Conservation (phyloP, 2,329 filamentous ascomycete genomes). For the Penicillium fuscoglaucum region DNA sequence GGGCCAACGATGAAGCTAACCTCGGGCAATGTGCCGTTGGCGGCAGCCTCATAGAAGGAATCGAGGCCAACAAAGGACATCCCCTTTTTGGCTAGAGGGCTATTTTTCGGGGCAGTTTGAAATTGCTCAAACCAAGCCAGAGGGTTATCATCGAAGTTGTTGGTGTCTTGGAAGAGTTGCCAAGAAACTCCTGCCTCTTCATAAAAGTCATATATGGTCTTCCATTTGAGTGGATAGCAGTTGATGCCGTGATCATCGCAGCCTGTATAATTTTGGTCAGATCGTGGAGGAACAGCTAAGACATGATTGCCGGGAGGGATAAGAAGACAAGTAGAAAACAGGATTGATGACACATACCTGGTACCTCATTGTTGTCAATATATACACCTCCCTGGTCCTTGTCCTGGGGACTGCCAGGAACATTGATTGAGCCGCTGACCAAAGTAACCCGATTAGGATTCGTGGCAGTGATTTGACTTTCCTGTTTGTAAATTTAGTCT, state of each 20-base stretch:
- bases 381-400: constrained; percentile 49
- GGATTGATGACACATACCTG: constrained; percentile 32
- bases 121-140: constrained; percentile 57
- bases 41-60: constrained; percentile 53
- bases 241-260: constrained; percentile 50
- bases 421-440: constrained; percentile 55
- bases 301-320: no score
- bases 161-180: constrained; percentile 53
- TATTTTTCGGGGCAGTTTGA: constrained; percentile 46
- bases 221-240: constrained; percentile 58
- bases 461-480: constrained; percentile 54
- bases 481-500: constrained; percentile 30
- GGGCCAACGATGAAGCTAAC: constrained; percentile 55
- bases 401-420: constrained; percentile 48
- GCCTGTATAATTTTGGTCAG: constrained; percentile 25
- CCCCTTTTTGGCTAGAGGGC: constrained; percentile 49
- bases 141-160: constrained; percentile 58
- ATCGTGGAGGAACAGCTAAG: neutral
- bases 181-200: constrained; percentile 52
- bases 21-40: constrained; percentile 53
- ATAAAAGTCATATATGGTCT: constrained; percentile 53
- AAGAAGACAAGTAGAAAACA: neutral
- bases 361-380: constrained; percentile 54
- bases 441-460: constrained; percentile 56
- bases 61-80: constrained; percentile 51